Base-by-base conservation (phyloP, 495 filamentous ascomycete genomes). In the Aspergillus bertholletiae region DNA sequence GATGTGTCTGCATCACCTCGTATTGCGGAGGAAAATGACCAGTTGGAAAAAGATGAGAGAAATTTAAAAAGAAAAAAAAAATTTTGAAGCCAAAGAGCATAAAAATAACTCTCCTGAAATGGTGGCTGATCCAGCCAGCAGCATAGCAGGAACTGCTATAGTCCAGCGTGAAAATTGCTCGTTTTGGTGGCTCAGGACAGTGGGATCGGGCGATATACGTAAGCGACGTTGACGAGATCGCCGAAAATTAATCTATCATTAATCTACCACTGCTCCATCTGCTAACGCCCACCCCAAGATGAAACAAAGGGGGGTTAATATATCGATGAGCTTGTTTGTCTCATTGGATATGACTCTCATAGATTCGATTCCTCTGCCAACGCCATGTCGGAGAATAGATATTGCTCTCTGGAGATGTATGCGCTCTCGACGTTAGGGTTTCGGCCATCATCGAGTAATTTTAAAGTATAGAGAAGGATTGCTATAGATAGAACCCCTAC, bases 121-220 rank as follows among this genome's bases (percentile, higher is more conserved):
- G 2, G 30, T 32, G 30, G 30, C 30, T 32, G 30, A 32, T 12
- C 30, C 13, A 12, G 30, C 9, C 30, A 32, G 30, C 8, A 32
- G 30, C 3, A 32, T 32, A 32, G 13, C 7, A 32, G 30, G 30
- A 32, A 32, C 9, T 9, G 30, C 7, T 32, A 32, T 32, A 32
- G 13, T 32, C 30, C 30, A 32, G 30, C 59, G 51, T 61, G 58
- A 63, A 69, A 32, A 49, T 60, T 60, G 53, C 57, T 60, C 20
- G 44, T n/a, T 56, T 60, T 51, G 47, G 57, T 56, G 48, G 32
- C 21, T 15, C 17, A 55, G 35, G 48, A 48, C 52, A 60, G 53
- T 49, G 53, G 57, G 57, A 60, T 60, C 57, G 57, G 48, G 41
- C 40, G 32, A 49, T 40, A 41, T 46, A 43, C 37, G 52, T 51